Conservation (phyloP, 257 asterid species). For the Capsicum pubescens region DNA sequence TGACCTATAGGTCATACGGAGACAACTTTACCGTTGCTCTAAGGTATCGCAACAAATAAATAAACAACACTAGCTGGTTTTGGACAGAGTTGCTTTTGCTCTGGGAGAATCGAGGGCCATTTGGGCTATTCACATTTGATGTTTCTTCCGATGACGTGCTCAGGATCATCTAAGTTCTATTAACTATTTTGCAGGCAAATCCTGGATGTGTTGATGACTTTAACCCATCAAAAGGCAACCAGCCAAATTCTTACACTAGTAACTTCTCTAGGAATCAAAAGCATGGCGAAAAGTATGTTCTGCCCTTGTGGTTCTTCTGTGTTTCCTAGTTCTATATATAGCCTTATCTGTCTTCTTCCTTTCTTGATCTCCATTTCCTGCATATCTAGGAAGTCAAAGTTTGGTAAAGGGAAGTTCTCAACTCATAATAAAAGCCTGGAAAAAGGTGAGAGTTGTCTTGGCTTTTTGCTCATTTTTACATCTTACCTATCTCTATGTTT, state of each 20-base stretch:
- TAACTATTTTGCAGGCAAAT: constrained; percentile 55
- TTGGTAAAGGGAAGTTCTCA: constrained; percentile 56
- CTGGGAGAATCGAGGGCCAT: background rate
- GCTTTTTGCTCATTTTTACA: background rate
- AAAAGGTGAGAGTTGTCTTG: constrained; percentile 55
- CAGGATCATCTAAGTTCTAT: constrained; percentile 34
- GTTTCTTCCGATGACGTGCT: background rate
- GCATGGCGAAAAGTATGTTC: constrained; percentile 46
- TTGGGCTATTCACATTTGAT: background rate
- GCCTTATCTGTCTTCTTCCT: constrained; percentile 31
- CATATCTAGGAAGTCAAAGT: constrained; percentile 56
- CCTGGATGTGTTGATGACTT: constrained; percentile 45
- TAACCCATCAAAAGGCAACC: constrained; percentile 45
- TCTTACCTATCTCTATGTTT: constrained; percentile 25
- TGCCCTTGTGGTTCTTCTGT: constrained; percentile 45
- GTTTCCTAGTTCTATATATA: background rate
- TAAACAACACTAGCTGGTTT: background rate
- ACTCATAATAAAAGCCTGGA: constrained; percentile 47
- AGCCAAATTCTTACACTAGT: constrained; percentile 54
- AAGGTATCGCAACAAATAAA: background rate
- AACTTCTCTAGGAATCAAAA: constrained; percentile 53
- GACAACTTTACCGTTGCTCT: no score
- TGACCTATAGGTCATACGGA: no score
- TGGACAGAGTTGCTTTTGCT: background rate
- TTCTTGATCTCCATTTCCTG: constrained; percentile 36